Evolutionary conservation across 208 protist species (phyloP).

Genomic region (Trypanosoma grayi): DNA sequence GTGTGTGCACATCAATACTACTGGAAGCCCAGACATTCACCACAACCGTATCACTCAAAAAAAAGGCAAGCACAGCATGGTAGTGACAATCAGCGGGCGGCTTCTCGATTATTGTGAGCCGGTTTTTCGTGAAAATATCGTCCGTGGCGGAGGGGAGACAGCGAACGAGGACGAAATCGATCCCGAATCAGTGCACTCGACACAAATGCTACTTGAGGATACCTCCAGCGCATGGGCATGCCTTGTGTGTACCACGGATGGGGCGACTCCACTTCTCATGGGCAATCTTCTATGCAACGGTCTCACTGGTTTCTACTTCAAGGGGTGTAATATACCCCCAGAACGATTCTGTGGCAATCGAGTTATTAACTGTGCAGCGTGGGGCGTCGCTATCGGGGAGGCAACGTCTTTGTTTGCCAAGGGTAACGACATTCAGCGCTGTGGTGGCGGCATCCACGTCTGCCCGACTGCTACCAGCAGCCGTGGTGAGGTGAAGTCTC

Average conservation of each 20-base stretch:
- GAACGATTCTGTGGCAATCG: conserved; percentile 35
- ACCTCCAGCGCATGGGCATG: conserved; percentile 4
- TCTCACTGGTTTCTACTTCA: conserved; percentile 36
- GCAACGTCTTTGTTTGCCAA: conserved; percentile 10
- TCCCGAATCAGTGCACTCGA: conserved; percentile 13
- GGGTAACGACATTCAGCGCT: conserved; percentile 30
- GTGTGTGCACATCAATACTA: conserved; percentile 33
- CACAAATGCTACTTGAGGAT: conserved; percentile 13
- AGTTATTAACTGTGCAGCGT: conserved; percentile 29
- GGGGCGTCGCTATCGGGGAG: conserved; percentile 24
- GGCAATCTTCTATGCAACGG: conserved; percentile 42
- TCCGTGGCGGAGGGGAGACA: conserved; percentile 28
- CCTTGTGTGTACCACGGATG: conserved; percentile 31
- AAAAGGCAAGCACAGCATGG: conserved; percentile 11
- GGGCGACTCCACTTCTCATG: conserved; percentile 24
- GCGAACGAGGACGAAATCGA: conserved; percentile 18
- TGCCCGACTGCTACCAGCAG: background rate
- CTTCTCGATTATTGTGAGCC: conserved; percentile 9
- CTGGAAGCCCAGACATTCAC: conserved; percentile 22
- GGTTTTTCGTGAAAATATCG: conserved; percentile 42
- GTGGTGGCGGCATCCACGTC: conserved; percentile 35
- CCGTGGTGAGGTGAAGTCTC: background rate
- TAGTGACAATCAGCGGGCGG: conserved; percentile 31
- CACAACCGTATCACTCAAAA: conserved; percentile 41
- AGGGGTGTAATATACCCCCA: conserved; percentile 17